Evolutionary conservation across 257 asterid species (phyloP), one percentile per base, ranked within the genome.

Genomic region (Perilla frutescens): DNA sequence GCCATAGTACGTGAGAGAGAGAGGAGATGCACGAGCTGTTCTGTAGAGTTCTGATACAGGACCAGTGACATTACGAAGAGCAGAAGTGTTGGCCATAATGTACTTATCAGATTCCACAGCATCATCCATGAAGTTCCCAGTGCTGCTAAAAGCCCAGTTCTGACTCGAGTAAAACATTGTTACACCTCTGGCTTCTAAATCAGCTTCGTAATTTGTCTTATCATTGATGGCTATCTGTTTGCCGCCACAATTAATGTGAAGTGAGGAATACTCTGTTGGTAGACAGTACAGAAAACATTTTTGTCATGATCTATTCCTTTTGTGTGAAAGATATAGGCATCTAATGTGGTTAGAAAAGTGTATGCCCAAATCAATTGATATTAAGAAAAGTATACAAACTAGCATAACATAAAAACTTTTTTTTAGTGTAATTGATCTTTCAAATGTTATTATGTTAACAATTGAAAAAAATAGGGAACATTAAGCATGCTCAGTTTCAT

Each of bases 71-170:
- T 81, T 81, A 53, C 72, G 12, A 13, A 87, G 67, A 20, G 82
- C 40, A 57, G 92, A 81, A 50, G 78, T 44, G 50, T 84, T 88
- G 49, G 83, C 66, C 58, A 75, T 44, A 7, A 86, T 84, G 76
- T 92, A 91, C 63, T 82, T 74, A 75, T 93, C 97, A 3, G 89
- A 65, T 74, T 89, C 90, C 3, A 71, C 31, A 58, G 79, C 84
- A 26, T 94, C 78, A 78, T 91, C 97, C 90, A 91, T 79, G 86
- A 91, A 91, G 77, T 94, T 80, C 59, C 98, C 98, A 0, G 96
- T 91, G 95, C 97, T 94, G 87, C 96, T 91, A 79, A 94, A 85
- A 41, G 96, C 98, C 98, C 98, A 94, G 76, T 81, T 83, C 59
- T 76, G 80, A 36, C 84, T 80, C 47, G 60, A 13, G 81, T 85